These are phyloP conservation scores for Auricularia sp. DNA, from an alignment of 768 basidiomycete species.

Conservation along the genomic window DNA sequence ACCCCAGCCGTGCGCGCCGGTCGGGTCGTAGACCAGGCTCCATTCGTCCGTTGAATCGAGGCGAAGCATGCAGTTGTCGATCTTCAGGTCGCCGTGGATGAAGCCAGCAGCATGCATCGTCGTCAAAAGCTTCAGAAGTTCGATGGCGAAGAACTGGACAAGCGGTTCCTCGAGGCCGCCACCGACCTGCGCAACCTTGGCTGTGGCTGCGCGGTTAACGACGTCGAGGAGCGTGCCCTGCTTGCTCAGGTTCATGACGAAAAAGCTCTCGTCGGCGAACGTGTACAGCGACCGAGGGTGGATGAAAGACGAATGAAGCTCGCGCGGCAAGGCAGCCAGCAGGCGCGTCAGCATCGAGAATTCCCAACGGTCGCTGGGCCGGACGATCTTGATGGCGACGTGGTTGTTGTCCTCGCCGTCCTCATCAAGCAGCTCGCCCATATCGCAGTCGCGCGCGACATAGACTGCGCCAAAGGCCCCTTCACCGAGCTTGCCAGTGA, in stretches of 20 bases:
- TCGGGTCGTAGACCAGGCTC: conserved; percentile 64
- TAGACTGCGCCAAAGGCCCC: conserved; percentile 97
- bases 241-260: conserved; percentile 77
- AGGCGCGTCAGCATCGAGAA: conserved; percentile 75
- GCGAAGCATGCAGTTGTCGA: conserved; percentile 95
- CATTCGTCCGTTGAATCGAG: conserved; percentile 58
- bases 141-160: conserved; percentile 90
- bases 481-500: conserved; percentile 86
- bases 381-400: conserved; percentile 87
- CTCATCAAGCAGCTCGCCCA: conserved; percentile 25
- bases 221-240: conserved; percentile 90
- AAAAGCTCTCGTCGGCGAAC: conserved; percentile 81
- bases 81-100: conserved; percentile 97
- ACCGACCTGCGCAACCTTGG: conserved; percentile 70
- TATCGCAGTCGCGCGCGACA: conserved; percentile 41
- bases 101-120: conserved; percentile 73
- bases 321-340: conserved; percentile 52
- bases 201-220: conserved; percentile 71
- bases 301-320: conserved; percentile 60
- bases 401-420: conserved; percentile 44
- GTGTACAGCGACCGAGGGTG: conserved; percentile 70
- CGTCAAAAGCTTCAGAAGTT: conserved; percentile 75
- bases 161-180: conserved; percentile 81
- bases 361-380: conserved; percentile 87
- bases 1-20: conserved; percentile 77